Base-by-base conservation (phyloP, 768 basidiomycete genomes). In the Lactifluus piperatus region DNA sequence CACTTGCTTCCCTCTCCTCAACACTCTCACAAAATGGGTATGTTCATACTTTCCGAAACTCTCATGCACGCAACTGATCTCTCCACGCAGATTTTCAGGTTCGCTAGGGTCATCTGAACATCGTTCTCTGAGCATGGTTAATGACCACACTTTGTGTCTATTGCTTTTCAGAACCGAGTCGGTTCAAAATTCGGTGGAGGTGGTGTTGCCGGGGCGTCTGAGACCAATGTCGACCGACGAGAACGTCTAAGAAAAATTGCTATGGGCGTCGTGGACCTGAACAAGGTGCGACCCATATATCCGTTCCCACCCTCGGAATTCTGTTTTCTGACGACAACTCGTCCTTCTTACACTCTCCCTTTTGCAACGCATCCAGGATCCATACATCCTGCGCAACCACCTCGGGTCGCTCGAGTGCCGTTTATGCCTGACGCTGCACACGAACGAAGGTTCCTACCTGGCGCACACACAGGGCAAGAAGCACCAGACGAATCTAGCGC, bases 401-500 rank as follows among this genome's bases (percentile, higher is more conserved):
- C 81, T 99, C 58, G 97, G 97, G 43, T 97, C 94, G 9, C 83
- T 98, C 43, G 95, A 98, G 82, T 99, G 97, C 76, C 91, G 94
- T 67, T 81, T 99, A 29, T 98, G 97, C 72, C 76, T 99, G 48
- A 99, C 97, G 0, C 81, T 99, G 11, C 97, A 99, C 74, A 97
- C 95, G n/a, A 98, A 98, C 68, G 97, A 99, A 74, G 97, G 97
- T 20, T 97, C 94, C 14, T 97, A 98, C 71, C 87, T 99, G 49
- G 97, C 97, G 0, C 97, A 99, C 67, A 99, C 97, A 0, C 97
- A 98, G 76, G 97, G 97, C 22, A 99, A 98, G 77, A 99, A 98
- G 70, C 97, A 98, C 71, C 97, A 98, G 71, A 98, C 94, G 4
- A 98, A 98, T 70, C 84, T 99, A 52, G 97, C 97, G 14, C 83